Evolutionary conservation across 768 basidiomycete genomes (phyloP), one percentile per base, ranked within the genome.

Genomic region (Xanthoconium purpureum): DNA sequence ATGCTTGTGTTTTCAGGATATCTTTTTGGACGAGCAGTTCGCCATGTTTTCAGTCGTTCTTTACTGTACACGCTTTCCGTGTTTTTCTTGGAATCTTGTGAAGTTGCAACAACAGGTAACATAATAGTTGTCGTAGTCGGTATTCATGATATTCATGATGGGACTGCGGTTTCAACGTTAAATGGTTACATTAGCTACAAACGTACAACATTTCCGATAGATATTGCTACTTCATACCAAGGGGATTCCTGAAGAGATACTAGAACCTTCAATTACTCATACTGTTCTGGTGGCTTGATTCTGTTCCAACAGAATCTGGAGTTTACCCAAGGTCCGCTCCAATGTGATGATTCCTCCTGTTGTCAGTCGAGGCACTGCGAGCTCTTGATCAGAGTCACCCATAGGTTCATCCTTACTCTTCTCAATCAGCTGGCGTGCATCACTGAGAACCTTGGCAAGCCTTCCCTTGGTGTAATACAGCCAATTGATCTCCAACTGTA

Each of bases 311-410:
- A 87, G 68, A 38, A 58, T 69, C 59, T 87, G 82, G 57, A 94
- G 73, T 71, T 83, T 91, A 49, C 65, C 72, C 67, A 94, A 74
- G 58, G 85, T 91, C 75, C 90, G 82, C 71, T 88, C 84, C 36
- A 94, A 74, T 13, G 84, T 81, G 62, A 94, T 84, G 54, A 89
- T 86, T 3, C 90, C 88, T 44, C 92, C 91, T n/a, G 81, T 73
- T 2, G 87, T 88, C 63, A 93, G 70, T 57, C 85, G 78, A n/a
- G 89, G 87, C 12, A 94, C 83, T 0, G 91, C 88, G 20, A 67
- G 66, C 38, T 81, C 81, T 18, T 63, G 66, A 47, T 77, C 70
- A 32, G 56, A 57, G 12, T 56, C 60, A 17, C 47, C 64, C 45
- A 29, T 70, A 51, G 50, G 53, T 43, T 68, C 73, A 14, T 63